Base-by-base conservation (phyloP, 2,329 filamentous ascomycete genomes). In the Mycosphaerella sp. region DNA sequence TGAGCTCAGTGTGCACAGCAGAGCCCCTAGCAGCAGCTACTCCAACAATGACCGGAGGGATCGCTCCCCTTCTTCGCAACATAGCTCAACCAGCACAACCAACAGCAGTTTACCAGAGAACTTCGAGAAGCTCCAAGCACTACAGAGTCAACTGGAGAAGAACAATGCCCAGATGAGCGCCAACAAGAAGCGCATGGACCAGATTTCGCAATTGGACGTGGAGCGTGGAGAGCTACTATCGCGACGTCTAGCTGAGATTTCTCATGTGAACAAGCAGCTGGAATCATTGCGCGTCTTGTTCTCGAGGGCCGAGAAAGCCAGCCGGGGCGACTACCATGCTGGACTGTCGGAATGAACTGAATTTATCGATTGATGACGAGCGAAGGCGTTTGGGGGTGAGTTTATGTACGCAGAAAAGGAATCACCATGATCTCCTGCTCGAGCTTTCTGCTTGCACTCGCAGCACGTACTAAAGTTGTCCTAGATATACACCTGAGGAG, bases 121-220 rank as follows among this genome's bases (percentile, higher is more conserved):
- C 27, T 55, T 52, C 41, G 55, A 54, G 30, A 54, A 55, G 30
- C 17, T 55, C 3, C 50, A 55, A 3, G 57, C 57, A 1, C 40
- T 59, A 6, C 57, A 57, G 40, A 35, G 42, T 3, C 57, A 59
- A 44, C 42, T 57, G 6, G 50, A 50, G 36, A 50, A 49, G 44
- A 60, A 60, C 32, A 41, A 49, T n/a, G 56, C 56, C 4, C 53
- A 57, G 28, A 57, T 60, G 28, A 41, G 47, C n/a, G 49, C 54
- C 10, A 60, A 60, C 39, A 50, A 58, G 35, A 37, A 50, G 3
- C 52, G 58, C 4, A 56, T 58, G 53, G 46, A 43, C 14, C 49
- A 60, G 21, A 54, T 60, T 18, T 21, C 49, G 41, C 25, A 25
- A 6, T 18, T 21, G 18, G 58, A 58, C 17, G 41, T 40, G 28